Percentiles rank a stretch among this genome's conserved stretches.
phyloP scores from a whole-genome alignment of 2,329 filamentous ascomycete species.

The Colletotrichum sansevieriae region DNA sequence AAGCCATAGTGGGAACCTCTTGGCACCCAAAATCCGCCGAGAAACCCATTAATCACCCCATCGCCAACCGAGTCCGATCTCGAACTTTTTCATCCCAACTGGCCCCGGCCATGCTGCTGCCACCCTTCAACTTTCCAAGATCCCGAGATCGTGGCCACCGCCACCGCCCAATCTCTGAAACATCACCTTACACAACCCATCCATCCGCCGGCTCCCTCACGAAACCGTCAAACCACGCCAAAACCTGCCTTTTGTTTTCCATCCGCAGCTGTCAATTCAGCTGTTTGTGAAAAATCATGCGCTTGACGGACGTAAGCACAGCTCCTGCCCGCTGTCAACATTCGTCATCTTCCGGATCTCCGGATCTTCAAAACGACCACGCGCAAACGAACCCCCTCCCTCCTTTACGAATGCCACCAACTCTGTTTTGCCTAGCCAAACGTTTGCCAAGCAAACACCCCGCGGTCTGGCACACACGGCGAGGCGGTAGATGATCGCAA shows the following conservation, averaged over 20 bases:
- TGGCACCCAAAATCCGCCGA: background rate
- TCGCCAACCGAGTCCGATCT: constrained; percentile 12
- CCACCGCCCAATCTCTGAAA: constrained; percentile 21
- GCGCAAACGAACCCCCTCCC: background rate
- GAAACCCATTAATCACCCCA: background rate
- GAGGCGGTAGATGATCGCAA: background rate
- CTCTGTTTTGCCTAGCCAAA: constrained; percentile 28
- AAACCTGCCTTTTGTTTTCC: background rate
- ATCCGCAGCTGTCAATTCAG: background rate
- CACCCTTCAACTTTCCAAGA: background rate
- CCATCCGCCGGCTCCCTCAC: constrained; percentile 23
- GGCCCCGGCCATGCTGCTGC: background rate
- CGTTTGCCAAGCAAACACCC: constrained; percentile 2
- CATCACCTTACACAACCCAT: background rate
- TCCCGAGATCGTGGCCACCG: constrained; percentile 19
- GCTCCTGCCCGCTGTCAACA: constrained; percentile 6
- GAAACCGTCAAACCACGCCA: constrained; percentile 33
- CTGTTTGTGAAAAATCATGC: background rate
- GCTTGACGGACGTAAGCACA: background rate
- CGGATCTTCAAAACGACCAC: background rate
- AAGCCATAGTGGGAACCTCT: background rate
- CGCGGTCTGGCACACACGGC: background rate
- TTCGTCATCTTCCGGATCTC: constrained; percentile 13
- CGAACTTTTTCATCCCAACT: constrained; percentile 10
- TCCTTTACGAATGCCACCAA: constrained; percentile 9